Evolutionary conservation across 1,284 basidiomycete species (phyloP).

Genomic region (Ustilago shanxiensis): DNA sequence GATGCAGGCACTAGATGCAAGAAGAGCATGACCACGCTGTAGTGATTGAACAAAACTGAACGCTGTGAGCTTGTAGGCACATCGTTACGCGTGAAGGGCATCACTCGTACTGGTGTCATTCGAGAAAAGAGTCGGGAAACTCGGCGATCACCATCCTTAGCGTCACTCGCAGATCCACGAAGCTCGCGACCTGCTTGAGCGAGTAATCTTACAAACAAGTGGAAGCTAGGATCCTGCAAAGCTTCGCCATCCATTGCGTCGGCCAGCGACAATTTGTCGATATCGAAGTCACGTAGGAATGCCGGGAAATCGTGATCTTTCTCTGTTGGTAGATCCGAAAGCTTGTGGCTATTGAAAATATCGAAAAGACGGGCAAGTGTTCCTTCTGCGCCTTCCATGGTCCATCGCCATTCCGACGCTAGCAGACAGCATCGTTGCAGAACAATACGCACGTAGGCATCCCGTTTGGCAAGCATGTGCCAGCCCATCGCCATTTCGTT

Average conservation of each 20-base stretch:
- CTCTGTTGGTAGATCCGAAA: conserved; percentile 83
- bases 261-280: conserved; percentile 16
- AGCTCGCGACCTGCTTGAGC: conserved; percentile 74
- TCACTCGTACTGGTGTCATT: conserved; percentile 80
- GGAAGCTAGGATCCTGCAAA: conserved; percentile 79
- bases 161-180: conserved; percentile 25
- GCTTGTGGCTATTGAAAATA: conserved; percentile 84
- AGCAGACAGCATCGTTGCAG: conserved; percentile 81
- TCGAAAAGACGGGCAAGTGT: conserved; percentile 80
- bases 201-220: conserved; percentile 83
- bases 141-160: conserved; percentile 68
- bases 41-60: conserved; percentile 87
- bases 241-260: conserved; percentile 68
- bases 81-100: conserved; percentile 70
- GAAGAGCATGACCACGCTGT: conserved; percentile 81
- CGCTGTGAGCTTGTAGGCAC: conserved; percentile 76
- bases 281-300: conserved; percentile 77
- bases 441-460: conserved; percentile 81
- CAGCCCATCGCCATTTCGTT: conserved; percentile 73
- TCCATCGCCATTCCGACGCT: conserved; percentile 81
- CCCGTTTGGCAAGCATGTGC: conserved; percentile 76
- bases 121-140: conserved; percentile 83
- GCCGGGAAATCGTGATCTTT: conserved; percentile 78
- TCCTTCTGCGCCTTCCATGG: conserved; percentile 73
- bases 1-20: conserved; percentile 79